A percentile compares a stretch with the other conserved stretches of the same genome.
Evolutionary conservation across 306 rosid genomes (phyloP).

Genomic region (Mucuna pruriens): DNA sequence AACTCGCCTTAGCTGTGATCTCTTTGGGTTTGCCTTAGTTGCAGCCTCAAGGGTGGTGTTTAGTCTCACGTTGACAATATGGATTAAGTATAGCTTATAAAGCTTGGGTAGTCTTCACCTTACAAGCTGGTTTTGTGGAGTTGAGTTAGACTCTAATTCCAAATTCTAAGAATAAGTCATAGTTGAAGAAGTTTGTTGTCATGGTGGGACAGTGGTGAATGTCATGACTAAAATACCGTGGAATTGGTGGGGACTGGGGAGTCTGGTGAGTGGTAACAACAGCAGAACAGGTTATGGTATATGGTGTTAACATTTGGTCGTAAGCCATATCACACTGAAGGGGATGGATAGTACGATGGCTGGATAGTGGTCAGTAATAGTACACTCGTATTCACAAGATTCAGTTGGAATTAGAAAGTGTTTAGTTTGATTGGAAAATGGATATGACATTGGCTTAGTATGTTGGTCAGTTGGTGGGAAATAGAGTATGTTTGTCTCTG

Average conservation of each 20-base stretch:
- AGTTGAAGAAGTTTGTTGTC: background rate
- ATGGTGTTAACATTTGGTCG: background rate
- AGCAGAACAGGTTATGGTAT: background rate
- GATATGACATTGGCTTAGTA: background rate
- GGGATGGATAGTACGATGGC: background rate
- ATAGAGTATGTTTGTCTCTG: background rate
- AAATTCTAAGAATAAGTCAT: too few relatives aligned
- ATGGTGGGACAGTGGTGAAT: background rate
- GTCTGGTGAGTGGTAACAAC: background rate
- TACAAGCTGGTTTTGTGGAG: too few relatives aligned
- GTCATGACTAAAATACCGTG: background rate
- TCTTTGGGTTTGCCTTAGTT: too few relatives aligned
- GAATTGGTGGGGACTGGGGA: background rate
- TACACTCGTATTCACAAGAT: background rate
- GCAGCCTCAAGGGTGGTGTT: too few relatives aligned
- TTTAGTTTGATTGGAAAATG: background rate
- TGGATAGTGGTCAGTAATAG: background rate
- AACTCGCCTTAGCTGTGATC: too few relatives aligned
- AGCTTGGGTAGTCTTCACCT: too few relatives aligned
- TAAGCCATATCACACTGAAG: background rate
- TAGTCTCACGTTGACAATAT: too few relatives aligned
- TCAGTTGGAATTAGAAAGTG: background rate
- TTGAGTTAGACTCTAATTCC: too few relatives aligned
- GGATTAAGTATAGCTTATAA: too few relatives aligned
- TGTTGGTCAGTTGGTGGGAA: background rate